phyloP scores from a whole-genome alignment of 208 protist species.

The Leishmania turanica region DNA sequence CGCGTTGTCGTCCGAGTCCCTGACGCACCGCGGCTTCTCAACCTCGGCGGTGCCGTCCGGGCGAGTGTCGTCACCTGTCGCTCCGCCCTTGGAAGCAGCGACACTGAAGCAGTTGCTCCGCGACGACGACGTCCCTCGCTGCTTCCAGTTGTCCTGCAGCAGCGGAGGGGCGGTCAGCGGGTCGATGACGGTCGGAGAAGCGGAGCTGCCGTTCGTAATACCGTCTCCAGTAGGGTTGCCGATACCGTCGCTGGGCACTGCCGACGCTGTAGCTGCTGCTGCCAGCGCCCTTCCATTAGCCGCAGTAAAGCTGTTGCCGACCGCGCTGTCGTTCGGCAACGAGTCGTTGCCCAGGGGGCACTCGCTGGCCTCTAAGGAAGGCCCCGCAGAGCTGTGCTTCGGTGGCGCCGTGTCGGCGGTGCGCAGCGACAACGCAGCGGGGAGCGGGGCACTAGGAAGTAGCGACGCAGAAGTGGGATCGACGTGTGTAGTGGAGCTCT shows the following conservation, averaged over 20 bases:
- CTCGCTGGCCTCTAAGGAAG: slow-evolving; percentile 1
- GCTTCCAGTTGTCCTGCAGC: background rate
- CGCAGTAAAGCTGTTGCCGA: slow-evolving; percentile 19
- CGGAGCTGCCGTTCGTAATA: slow-evolving; percentile 10
- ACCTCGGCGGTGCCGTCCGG: background rate
- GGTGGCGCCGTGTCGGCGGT: background rate
- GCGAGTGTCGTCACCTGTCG: background rate
- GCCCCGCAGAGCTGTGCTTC: background rate
- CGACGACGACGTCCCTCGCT: background rate
- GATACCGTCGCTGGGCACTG: slow-evolving; percentile 4
- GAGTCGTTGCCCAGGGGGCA: slow-evolving; percentile 20
- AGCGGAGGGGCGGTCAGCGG: background rate
- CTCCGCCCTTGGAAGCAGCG: background rate
- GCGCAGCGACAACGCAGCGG: background rate
- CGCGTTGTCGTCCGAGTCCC: background rate
- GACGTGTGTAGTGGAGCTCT: background rate
- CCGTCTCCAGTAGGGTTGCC: background rate
- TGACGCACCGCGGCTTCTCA: background rate
- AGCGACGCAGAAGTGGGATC: background rate
- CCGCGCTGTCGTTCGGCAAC: background rate
- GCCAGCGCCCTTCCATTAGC: slow-evolving; percentile 17
- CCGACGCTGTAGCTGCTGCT: slow-evolving; percentile 16
- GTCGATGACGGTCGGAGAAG: background rate
- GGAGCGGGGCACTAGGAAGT: background rate
- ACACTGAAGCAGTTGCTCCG: background rate